Base-by-base conservation (phyloP, 1,284 basidiomycete species). In the Microstroma glucosiphilum region DNA sequence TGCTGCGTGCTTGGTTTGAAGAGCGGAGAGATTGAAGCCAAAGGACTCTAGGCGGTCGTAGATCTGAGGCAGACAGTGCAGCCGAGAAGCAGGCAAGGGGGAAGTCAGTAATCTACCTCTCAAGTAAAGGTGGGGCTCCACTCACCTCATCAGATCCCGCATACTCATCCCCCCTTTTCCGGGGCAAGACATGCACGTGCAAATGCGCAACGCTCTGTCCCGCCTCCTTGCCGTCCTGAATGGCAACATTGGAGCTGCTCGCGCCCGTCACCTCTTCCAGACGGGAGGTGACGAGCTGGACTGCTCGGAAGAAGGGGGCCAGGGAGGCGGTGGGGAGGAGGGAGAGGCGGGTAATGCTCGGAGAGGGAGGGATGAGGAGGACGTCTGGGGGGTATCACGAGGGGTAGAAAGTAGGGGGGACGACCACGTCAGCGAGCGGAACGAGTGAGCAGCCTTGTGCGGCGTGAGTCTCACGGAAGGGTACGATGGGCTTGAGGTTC, bases 301-400 rank as follows among this genome's bases (percentile, higher is more conserved):
- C n/a, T 54, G 51, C 25, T 8, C 21, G n/a, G 51, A 54, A 54
- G 51, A 54, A 54, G 25, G 51, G 51, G 17, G 21, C 51, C 8
- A 54, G n/a, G 6, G 21, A 23, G 25, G 51, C 13, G 6, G 51
- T 13, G 4, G 51, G 51, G 25, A 54, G 51, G 51, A 15, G 15
- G 51, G 51, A 54, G 51, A 54, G 51, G 51, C 51, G 51, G 51
- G 51, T 54, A 3, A 54, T 54, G 51, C 6, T 8, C 8, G 51
- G 51, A 23, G 51, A 54, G 51, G 51, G 51, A 26, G 51, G 51
- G 51, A 54, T 54, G 51, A 54, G 51, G 21, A 54, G 51, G 51
- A 54, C 25, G 51, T 54, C 51, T 54, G 51, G 8, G 51, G 51
- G 6, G 51, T 7, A 25, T 23, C 21, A 26, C 21, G 51, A 25